phyloP scores from a whole-genome alignment of 2,329 filamentous ascomycete species.

The Davidsoniella neocaledoniae region DNA sequence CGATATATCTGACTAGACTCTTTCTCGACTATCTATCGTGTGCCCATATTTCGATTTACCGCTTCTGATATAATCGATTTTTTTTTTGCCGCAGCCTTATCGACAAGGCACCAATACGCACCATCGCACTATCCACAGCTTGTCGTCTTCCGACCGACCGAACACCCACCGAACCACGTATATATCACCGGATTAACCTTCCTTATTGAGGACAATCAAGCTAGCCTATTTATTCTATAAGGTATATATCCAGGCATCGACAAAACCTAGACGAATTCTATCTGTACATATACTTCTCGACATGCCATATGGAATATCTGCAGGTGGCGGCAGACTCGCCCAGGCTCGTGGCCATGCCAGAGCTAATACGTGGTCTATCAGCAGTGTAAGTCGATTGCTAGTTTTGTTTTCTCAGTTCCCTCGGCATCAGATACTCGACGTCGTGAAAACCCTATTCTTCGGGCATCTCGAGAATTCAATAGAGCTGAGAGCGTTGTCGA shows the following conservation, averaged over 20 bases:
- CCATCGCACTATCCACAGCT: too few species aligned
- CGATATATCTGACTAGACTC: too few species aligned
- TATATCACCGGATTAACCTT: neutral
- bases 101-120: too few species aligned
- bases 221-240: neutral
- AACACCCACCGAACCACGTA: conserved; percentile 1
- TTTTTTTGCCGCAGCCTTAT: too few species aligned
- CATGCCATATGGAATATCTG: conserved; percentile 10
- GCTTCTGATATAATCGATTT: too few species aligned
- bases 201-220: neutral
- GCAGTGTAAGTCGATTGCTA: conserved; percentile 6
- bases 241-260: neutral
- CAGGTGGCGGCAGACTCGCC: conserved; percentile 7
- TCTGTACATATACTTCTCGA: neutral
- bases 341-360: conserved; percentile 7
- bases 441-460: neutral
- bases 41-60: too few species aligned
- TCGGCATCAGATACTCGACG: too few species aligned
- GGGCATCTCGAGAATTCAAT: neutral
- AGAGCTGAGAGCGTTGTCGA: neutral
- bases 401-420: neutral
- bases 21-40: too few species aligned
- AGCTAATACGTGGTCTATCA: conserved; percentile 11
- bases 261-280: neutral
- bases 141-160: conserved; percentile 1